Evolutionary conservation across 495 filamentous ascomycete species (phyloP), one percentile per base, ranked within the genome.

Genomic region (Neurospora sp.): DNA sequence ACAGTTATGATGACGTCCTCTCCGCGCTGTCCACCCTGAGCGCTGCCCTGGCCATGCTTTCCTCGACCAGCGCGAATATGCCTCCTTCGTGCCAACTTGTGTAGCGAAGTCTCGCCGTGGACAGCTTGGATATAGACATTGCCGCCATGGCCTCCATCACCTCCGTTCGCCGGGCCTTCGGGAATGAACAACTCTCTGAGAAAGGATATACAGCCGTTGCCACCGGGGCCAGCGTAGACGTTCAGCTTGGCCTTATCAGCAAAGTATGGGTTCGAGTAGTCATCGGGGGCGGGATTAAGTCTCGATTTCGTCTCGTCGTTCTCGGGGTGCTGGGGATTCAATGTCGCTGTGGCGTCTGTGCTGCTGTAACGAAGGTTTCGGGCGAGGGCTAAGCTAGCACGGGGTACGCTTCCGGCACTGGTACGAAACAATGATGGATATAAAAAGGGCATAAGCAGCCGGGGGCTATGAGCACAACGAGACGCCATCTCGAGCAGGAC

Each of bases 51-150:
- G 8, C 96, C 96, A 78, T 93, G 93, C 78, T 88, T 92, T 6
- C 96, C 96, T 72, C 91, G 84, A 6, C 90, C 90, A 1, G 96
- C 96, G 77, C 91, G 91, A 40, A 98, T 81, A 35, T 91, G 83
- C 3, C 93, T 90, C 73, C 91, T 86, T 20, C 95, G 88, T 11
- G 92, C 92, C 16, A 99, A 87, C 82, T 98, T 99, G 82, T 98
- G 94, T 71, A 99, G 83, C 74, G 93, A 96, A 1, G 93, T 97
- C 79, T 98, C 90, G 73, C 93, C 93, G 54, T 91, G 90, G 10
- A 97, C 90, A 5, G 96, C 95, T 81, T 98, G 96, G 72, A 99
- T 96, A 83, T 96, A 98, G 74, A 99, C 84, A 77, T 91, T 95
- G 23, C 96, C 96, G 66, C 96, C 96, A 71, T 88, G 91, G 16